A percentile compares a stretch with the other conserved stretches of the same genome.
phyloP scores from a whole-genome alignment of 257 asterid species.

The Eucommia ulmoides region DNA sequence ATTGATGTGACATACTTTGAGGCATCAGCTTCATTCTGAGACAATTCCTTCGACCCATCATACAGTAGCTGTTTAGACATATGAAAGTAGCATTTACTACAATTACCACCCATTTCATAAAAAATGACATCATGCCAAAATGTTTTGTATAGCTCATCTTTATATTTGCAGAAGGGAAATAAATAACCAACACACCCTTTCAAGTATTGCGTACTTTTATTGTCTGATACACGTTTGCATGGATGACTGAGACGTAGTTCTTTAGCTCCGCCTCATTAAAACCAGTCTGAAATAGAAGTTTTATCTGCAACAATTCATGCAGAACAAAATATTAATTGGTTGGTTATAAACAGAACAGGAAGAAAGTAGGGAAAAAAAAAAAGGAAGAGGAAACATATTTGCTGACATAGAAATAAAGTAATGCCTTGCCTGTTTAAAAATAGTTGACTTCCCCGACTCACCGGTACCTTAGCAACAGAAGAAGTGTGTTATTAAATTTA shows the following conservation, averaged over 20 bases:
- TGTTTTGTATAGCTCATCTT: not conserved
- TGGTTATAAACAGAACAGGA: conserved; percentile 1
- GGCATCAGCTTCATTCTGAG: conserved; percentile 55
- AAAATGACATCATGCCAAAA: not conserved
- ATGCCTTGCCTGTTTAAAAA: conserved; percentile 92
- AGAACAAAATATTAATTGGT: not conserved
- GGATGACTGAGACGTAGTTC: conserved; percentile 86
- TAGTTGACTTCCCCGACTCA: conserved; percentile 99
- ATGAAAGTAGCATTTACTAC: conserved; percentile 2
- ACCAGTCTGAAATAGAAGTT: conserved; percentile 91
- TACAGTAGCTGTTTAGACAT: conserved; percentile 44
- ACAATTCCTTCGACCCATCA: conserved; percentile 86
- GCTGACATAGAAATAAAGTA: too few relatives aligned
- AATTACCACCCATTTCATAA: not conserved
- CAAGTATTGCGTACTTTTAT: conserved; percentile 87
- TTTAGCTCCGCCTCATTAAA: conserved; percentile 90
- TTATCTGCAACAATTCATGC: conserved; percentile 53
- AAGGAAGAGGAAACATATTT: too few relatives aligned
- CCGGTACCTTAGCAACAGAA: conserved; percentile 53
- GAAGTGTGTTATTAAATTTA: too few relatives aligned
- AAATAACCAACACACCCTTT: conserved; percentile 71
- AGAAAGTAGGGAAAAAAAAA: too few relatives aligned
- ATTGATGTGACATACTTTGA: conserved; percentile 50
- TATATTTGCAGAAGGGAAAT: conserved; percentile 31
- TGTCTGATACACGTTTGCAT: conserved; percentile 99